phyloP scores from a whole-genome alignment of 208 protist species.

The Phytomonas sp. region DNA sequence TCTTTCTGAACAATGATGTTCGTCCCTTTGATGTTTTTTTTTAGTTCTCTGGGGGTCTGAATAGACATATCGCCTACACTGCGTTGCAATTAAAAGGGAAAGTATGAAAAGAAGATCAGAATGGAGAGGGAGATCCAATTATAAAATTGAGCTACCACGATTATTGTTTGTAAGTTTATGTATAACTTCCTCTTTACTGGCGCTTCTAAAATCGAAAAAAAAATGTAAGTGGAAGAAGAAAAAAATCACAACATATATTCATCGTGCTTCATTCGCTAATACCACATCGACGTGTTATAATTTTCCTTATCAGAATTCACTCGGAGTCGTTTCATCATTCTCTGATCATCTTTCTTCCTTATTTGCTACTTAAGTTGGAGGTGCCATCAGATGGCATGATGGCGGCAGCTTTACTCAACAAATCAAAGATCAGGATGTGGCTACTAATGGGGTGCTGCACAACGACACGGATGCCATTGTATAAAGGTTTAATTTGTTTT shows the following conservation, averaged over 20 bases:
- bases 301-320: not conserved
- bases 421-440: no score
- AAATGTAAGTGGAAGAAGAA: conserved; percentile 7
- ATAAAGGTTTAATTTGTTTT: no score
- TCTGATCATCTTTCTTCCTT: not conserved
- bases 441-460: no score
- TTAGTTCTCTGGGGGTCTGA: not conserved
- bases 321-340: not conserved
- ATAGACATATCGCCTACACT: not conserved
- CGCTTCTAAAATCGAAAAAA: not conserved
- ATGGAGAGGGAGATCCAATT: not conserved
- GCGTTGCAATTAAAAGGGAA: not conserved
- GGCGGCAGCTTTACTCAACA: no score
- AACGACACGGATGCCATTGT: no score
- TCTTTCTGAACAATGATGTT: conserved; percentile 66
- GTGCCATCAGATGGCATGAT: no score
- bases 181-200: conserved; percentile 2
- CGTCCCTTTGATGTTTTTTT: conserved; percentile 41
- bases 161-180: not conserved
- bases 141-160: not conserved
- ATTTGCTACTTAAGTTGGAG: conserved; percentile 23
- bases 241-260: not conserved
- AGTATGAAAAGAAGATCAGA: not conserved
- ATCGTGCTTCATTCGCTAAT: not conserved
- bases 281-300: not conserved